Conservation (phyloP, 2,329 filamentous ascomycete species). For the Alternaria burnsii region DNA sequence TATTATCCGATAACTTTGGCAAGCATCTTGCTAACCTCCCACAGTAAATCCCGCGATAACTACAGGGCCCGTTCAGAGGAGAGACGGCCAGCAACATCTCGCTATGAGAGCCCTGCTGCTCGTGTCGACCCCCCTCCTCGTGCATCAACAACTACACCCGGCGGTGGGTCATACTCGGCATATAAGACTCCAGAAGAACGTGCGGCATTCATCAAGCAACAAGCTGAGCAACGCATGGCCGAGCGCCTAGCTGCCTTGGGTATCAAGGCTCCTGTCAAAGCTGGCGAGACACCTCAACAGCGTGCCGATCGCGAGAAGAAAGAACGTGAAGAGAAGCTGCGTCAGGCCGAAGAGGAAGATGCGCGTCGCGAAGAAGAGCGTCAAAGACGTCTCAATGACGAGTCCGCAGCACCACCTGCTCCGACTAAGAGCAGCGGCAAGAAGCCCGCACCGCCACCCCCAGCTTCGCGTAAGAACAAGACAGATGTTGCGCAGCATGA, state of each 20-base stretch:
- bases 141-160: slow-evolving; percentile 60
- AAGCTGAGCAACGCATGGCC: slow-evolving; percentile 96
- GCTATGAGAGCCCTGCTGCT: slow-evolving; percentile 61
- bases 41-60: slow-evolving; percentile 41
- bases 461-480: slow-evolving; percentile 74
- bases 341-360: slow-evolving; percentile 93
- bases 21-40: slow-evolving; percentile 19
- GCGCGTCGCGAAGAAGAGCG: slow-evolving; percentile 86
- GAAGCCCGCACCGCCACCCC: slow-evolving; percentile 73
- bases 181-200: slow-evolving; percentile 93
- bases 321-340: slow-evolving; percentile 86
- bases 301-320: slow-evolving; percentile 86
- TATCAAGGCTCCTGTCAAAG: slow-evolving; percentile 81
- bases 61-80: slow-evolving; percentile 51
- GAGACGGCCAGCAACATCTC: slow-evolving; percentile 44
- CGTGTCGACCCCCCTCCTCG: slow-evolving; percentile 61
- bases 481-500: slow-evolving; percentile 67
- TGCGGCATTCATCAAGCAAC: slow-evolving; percentile 95
- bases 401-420: slow-evolving; percentile 70
- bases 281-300: slow-evolving; percentile 82
- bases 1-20: slow-evolving; percentile 5
- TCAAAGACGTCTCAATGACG: slow-evolving; percentile 81
- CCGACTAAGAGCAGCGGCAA: slow-evolving; percentile 53
- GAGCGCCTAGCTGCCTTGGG: slow-evolving; percentile 93
- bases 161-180: slow-evolving; percentile 76